Percentiles rank a stretch among this genome's conserved stretches.
Conservation (phyloP, 805 yeast genomes). For the Kurtzmaniella fragi region DNA sequence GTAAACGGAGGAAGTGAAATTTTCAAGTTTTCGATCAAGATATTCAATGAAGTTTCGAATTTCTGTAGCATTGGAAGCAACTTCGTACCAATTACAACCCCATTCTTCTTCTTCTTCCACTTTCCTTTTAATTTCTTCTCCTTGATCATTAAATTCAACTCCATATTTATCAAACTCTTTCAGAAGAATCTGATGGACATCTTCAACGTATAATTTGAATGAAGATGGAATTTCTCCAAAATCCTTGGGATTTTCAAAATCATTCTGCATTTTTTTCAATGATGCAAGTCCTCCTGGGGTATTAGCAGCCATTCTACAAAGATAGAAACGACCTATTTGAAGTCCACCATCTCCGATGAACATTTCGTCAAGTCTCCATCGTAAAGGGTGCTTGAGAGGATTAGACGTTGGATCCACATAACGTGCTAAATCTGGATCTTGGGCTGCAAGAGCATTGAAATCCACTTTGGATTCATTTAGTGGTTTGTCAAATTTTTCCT, state of each 20-base stretch:
- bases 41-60: slow-evolving; percentile 21
- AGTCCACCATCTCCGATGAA: slow-evolving; percentile 38
- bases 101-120: slow-evolving; percentile 4
- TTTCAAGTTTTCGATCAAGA: slow-evolving; percentile 17
- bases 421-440: slow-evolving; percentile 9
- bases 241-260: slow-evolving; percentile 10
- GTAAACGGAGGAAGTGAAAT: slow-evolving; percentile 17
- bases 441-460: neutral
- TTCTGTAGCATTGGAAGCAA: slow-evolving; percentile 28
- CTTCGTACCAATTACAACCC: slow-evolving; percentile 31
- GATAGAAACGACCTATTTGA: slow-evolving; percentile 34
- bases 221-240: slow-evolving; percentile 14
- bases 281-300: slow-evolving; percentile 33
- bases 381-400: slow-evolving; percentile 29
- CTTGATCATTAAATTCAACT: slow-evolving; percentile 28
- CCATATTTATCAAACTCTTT: slow-evolving; percentile 25
- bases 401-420: slow-evolving; percentile 37
- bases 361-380: slow-evolving; percentile 29
- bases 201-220: slow-evolving; percentile 39
- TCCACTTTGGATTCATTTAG: neutral
- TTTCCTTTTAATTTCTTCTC: slow-evolving; percentile 18
- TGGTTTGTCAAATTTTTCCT: slow-evolving; percentile 1
- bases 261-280: slow-evolving; percentile 25
- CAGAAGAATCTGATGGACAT: slow-evolving; percentile 27
- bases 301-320: slow-evolving; percentile 31